Base-by-base conservation (phyloP, 2,329 filamentous ascomycete genomes). In the Aureobasidium zeae region DNA sequence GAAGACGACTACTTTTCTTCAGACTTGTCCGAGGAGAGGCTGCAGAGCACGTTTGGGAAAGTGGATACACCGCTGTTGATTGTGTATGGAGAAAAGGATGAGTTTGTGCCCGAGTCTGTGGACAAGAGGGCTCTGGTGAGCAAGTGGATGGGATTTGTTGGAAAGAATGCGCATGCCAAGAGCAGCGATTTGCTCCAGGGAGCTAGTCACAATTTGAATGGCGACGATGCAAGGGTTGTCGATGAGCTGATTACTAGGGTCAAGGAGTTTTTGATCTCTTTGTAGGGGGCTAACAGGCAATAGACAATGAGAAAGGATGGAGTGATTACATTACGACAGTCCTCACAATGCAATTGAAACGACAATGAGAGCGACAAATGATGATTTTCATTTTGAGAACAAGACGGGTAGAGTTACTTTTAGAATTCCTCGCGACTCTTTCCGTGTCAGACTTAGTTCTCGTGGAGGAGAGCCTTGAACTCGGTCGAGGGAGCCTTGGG, bases 1-100 rank as follows among this genome's bases (percentile, higher is more conserved):
- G 81, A 84, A 47, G 88, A 95, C 58, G 88, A 94, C 58, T 86
- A 83, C 57, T 94, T 94, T 64, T 88, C 83, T n/a, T 79, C 77
- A 2, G 83, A 91, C 57, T 64, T 91, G n/a, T 61, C 67, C 0
- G 72, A 76, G 30, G 68, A 74, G 22, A 67, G 70, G 13, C 65
- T 87, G 5, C 56, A 62, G 17, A 59, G 59, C 11, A 81, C 80
- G n/a, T 94, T 89, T 72, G 73, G 78, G 3, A 65, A 64, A 37
- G 66, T 86, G 44, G 53, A 45, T 10, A 63, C 62, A n/a, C 74
- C 77, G 1, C 61, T 86, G 1, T 63, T 83, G 50, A 75, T 84
- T 13, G 57, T 87, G 22, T 76, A 78, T 47, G 80, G 80, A 1
- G 79, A 68, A 5, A 62, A 70, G 31, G 84, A 89, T 58, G 77